Percentiles rank a stretch among this genome's conserved stretches.
Conservation (phyloP, 1,139 yeast genomes). For the Candida labiduridarum region DNA sequence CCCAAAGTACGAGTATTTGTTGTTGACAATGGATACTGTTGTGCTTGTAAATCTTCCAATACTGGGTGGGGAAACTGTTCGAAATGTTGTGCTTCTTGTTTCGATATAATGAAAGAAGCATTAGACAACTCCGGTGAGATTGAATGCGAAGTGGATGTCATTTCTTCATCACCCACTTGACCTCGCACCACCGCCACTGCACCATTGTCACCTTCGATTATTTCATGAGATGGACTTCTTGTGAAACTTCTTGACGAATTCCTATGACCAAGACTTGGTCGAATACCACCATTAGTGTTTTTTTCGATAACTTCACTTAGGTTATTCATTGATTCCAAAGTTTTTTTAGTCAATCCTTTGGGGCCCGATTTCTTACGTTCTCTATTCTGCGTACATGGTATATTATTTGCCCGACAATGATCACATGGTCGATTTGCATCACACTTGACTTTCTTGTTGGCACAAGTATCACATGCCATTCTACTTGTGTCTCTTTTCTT, state of each 20-base stretch:
- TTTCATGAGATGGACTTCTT: slow-evolving; percentile 11
- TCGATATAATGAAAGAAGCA: not conserved
- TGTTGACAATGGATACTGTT: not conserved
- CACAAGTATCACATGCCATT: slow-evolving; percentile 50
- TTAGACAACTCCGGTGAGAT: slow-evolving; percentile 3
- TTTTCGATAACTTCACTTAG: slow-evolving; percentile 21
- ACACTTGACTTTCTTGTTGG: slow-evolving; percentile 46
- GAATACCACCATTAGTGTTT: slow-evolving; percentile 9
- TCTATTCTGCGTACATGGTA: slow-evolving; percentile 41
- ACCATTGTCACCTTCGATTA: not conserved
- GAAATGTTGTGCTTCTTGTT: not conserved
- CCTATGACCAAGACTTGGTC: slow-evolving; percentile 6
- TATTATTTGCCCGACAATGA: slow-evolving; percentile 38
- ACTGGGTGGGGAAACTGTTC: not conserved
- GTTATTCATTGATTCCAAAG: slow-evolving; percentile 37
- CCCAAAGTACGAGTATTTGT: not conserved
- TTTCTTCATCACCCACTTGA: not conserved
- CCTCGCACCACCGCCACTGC: not conserved
- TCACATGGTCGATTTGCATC: slow-evolving; percentile 41
- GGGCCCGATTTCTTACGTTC: slow-evolving; percentile 48
- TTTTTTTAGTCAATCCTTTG: slow-evolving; percentile 40
- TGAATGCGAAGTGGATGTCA: not conserved
- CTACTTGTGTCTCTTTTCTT: slow-evolving; percentile 27
- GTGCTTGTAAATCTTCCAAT: not conserved
- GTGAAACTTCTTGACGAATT: slow-evolving; percentile 8